Conservation (phyloP, 176 grass and related monocot species). For the Echinochloa phyllopogon region DNA sequence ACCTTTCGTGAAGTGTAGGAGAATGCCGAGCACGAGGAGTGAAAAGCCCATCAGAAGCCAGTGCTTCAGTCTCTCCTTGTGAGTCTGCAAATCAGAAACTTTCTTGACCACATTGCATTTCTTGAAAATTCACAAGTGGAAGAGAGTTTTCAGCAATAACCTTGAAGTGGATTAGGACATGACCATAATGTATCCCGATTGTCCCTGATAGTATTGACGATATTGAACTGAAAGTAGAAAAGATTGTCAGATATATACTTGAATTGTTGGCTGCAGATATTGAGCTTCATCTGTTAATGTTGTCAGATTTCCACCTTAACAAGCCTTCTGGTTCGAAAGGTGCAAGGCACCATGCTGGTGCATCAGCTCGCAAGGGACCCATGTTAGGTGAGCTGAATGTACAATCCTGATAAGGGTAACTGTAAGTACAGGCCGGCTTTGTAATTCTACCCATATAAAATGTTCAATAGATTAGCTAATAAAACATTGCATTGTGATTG, state of each 20-base stretch:
- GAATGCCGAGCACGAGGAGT: slow-evolving; percentile 55
- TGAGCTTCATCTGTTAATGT: background rate
- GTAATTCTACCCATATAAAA: background rate
- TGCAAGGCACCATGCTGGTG: slow-evolving; percentile 64
- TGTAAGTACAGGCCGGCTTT: background rate
- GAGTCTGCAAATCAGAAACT: slow-evolving; percentile 45
- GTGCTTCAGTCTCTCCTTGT: slow-evolving; percentile 66
- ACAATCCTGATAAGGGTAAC: slow-evolving; percentile 44
- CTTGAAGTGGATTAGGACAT: slow-evolving; percentile 65
- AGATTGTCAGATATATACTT: slow-evolving; percentile 1
- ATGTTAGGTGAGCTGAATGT: slow-evolving; percentile 57
- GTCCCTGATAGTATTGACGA: slow-evolving; percentile 54
- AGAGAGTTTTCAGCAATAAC: slow-evolving; percentile 25
- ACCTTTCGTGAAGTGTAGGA: slow-evolving; percentile 81
- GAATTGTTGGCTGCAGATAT: background rate
- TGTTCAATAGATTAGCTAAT: background rate
- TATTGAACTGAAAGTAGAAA: slow-evolving; percentile 47
- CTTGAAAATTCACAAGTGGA: background rate
- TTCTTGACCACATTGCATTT: background rate
- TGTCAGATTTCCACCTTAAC: slow-evolving; percentile 47
- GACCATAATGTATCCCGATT: slow-evolving; percentile 65
- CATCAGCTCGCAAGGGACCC: slow-evolving; percentile 53
- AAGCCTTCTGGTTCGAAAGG: slow-evolving; percentile 79
- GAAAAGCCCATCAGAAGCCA: slow-evolving; percentile 62
- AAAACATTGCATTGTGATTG: background rate